phyloP scores from a whole-genome alignment of 371 early-diverging fungal species.

The Capillidium heterosporum region DNA sequence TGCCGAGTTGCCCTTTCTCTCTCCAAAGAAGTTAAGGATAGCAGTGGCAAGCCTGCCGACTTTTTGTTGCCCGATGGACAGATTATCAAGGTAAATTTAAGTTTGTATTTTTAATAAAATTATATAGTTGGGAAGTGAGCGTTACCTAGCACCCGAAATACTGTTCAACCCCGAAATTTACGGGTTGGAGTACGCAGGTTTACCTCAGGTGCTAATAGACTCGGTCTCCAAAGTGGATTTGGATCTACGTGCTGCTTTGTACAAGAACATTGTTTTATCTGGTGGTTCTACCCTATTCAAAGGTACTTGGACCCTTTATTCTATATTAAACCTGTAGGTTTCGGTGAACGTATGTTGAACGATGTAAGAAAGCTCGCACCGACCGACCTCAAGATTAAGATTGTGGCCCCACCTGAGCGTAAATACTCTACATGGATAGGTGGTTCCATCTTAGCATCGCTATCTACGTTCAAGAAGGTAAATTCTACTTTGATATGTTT shows the following conservation, averaged over 20 bases:
- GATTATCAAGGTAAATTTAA: conserved; percentile 43
- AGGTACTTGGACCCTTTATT: conserved; percentile 11
- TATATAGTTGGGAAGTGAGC: conserved; percentile 51
- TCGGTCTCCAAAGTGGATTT: conserved; percentile 79
- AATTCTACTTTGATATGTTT: conserved; percentile 10
- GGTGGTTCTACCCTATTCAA: conserved; percentile 79
- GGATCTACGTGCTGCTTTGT: conserved; percentile 74
- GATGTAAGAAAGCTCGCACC: conserved; percentile 72
- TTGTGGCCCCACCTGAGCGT: conserved; percentile 90
- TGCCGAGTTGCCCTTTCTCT: conserved; percentile 86
- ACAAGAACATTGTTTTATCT: conserved; percentile 74
- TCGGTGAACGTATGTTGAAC: conserved; percentile 78
- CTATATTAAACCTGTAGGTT: conserved; percentile 24
- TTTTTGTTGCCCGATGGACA: conserved; percentile 85
- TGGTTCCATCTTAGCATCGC: conserved; percentile 80
- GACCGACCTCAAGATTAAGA: conserved; percentile 84
- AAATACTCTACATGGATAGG: conserved; percentile 97
- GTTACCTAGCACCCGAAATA: conserved; percentile 67
- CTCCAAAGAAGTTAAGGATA: conserved; percentile 73
- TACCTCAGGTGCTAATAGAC: conserved; percentile 78
- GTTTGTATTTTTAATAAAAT: not conserved
- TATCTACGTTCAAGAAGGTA: conserved; percentile 47
- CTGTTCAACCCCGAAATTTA: conserved; percentile 71
- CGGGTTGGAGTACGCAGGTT: conserved; percentile 73
- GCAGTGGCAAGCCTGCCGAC: conserved; percentile 44